Evolutionary conservation across 257 asterid genomes (phyloP).

Genomic region (Cynanchum wilfordii): DNA sequence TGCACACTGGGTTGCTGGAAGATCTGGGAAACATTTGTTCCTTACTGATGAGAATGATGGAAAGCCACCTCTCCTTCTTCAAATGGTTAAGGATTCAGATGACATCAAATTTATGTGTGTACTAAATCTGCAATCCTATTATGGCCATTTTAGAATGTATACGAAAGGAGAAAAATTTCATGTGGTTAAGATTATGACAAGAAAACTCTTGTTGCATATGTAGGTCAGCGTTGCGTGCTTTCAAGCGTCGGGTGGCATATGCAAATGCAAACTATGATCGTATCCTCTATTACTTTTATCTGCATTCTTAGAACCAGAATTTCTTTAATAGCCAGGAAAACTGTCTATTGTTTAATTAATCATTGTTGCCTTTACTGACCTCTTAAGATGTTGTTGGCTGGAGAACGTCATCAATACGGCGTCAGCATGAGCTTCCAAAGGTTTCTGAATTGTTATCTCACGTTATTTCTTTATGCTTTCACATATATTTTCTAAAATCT

Average conservation of each 20-base stretch:
- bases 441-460: conserved; percentile 25
- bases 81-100: conserved; percentile 71
- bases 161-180: not conserved
- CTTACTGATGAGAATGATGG: conserved; percentile 77
- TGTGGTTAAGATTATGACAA: not conserved
- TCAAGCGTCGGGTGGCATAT: conserved; percentile 91
- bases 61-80: conserved; percentile 71
- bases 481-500: conserved; percentile 6
- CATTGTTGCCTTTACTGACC: conserved; percentile 41
- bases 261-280: conserved; percentile 87
- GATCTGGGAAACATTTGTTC: conserved; percentile 90
- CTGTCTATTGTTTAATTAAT: not conserved
- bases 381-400: conserved; percentile 84
- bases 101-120: conserved; percentile 75
- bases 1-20: conserved; percentile 84
- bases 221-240: conserved; percentile 78
- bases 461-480: conserved; percentile 1
- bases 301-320: not conserved
- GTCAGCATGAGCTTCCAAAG: conserved; percentile 77
- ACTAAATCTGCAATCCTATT: conserved; percentile 5
- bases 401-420: conserved; percentile 95
- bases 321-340: not conserved
- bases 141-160: not conserved
- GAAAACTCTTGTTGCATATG: conserved; percentile 10
- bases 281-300: conserved; percentile 43